Evolutionary conservation across 1,139 yeast genomes (phyloP).

Genomic region (Spathaspora jeffriesii): DNA sequence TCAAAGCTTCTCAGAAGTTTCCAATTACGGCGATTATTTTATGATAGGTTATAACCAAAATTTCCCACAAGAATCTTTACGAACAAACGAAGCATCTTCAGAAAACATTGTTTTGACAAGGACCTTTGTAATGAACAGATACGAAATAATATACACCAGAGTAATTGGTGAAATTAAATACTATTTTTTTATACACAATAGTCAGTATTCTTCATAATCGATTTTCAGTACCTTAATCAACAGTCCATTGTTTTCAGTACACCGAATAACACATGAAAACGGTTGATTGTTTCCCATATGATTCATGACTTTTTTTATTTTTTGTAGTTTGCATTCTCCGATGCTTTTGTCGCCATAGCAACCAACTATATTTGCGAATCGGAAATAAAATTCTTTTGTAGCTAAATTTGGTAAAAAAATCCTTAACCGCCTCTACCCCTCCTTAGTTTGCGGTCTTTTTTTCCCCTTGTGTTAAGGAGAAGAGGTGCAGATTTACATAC

Average conservation of each 20-base stretch:
- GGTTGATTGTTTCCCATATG: not conserved
- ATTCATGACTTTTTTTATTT: not conserved
- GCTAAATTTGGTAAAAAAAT: not conserved
- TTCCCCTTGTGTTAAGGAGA: not conserved
- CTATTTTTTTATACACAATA: not conserved
- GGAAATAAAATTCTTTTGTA: not conserved
- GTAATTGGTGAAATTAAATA: not conserved
- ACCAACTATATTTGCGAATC: not conserved
- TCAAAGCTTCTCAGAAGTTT: too few species aligned
- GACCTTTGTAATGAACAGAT: not conserved
- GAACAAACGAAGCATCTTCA: too few species aligned
- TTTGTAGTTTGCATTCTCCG: not conserved
- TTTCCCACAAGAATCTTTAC: too few species aligned
- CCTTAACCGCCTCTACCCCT: slow-evolving; percentile 1
- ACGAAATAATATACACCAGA: too few species aligned
- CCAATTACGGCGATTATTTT: too few species aligned
- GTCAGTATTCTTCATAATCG: not conserved
- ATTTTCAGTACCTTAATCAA: not conserved
- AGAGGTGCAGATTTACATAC: not conserved
- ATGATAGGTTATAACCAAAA: too few species aligned
- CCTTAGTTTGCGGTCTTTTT: not conserved
- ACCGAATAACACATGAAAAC: slow-evolving; percentile 3
- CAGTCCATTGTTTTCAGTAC: not conserved
- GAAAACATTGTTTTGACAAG: not conserved
- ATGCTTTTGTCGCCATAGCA: not conserved